phyloP scores from a whole-genome alignment of 306 rosid genomes.

The Geum urbanum region DNA sequence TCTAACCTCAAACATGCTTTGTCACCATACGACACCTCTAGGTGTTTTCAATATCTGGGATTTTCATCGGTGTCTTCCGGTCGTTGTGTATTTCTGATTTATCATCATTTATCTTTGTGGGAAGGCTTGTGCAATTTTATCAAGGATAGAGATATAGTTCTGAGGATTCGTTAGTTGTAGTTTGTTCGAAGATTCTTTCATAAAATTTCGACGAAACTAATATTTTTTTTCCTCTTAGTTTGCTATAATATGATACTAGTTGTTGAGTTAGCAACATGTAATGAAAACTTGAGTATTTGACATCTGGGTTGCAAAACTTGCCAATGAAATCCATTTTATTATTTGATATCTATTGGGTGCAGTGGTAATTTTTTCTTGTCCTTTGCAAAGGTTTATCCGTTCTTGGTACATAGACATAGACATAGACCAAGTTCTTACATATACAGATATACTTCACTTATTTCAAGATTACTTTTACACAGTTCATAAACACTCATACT shows the following conservation, averaged over 20 bases:
- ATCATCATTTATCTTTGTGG: slow-evolving; percentile 8
- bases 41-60: no score
- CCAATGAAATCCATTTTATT: neutral
- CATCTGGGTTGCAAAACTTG: neutral
- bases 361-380: neutral
- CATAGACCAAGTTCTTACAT: neutral
- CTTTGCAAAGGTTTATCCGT: neutral
- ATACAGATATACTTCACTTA: neutral
- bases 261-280: slow-evolving; percentile 3
- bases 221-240: neutral
- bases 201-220: neutral
- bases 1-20: slow-evolving; percentile 42
- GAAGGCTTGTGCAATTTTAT: slow-evolving; percentile 17
- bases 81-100: neutral
- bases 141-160: slow-evolving; percentile 19
- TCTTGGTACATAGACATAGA: neutral
- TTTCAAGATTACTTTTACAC: no score
- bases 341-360: neutral
- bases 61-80: neutral
- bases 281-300: neutral
- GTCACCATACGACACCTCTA: slow-evolving; percentile 13
- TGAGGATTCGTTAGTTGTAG: slow-evolving; percentile 22
- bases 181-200: neutral
- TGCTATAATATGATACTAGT: neutral
- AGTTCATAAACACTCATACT: neutral